These are phyloP conservation scores for Quercus tomentella DNA, from an alignment of 331 rosid species.

Conservation along the genomic window DNA sequence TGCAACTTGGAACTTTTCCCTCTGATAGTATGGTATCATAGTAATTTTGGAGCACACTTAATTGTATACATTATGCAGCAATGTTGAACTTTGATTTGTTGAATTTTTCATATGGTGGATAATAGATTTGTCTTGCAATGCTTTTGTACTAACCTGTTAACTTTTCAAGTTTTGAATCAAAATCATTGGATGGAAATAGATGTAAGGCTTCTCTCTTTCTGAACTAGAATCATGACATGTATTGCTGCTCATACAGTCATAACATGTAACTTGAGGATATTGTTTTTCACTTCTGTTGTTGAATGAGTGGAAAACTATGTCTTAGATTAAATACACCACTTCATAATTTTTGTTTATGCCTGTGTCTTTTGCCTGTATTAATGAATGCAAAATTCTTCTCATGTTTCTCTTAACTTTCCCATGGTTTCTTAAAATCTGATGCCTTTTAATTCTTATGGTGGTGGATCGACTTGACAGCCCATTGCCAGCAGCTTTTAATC, in stretches of 20 bases:
- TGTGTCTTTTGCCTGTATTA: too few relatives aligned
- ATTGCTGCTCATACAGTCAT: not conserved
- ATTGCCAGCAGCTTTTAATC: slow-evolving; percentile 73
- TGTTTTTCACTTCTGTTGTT: not conserved
- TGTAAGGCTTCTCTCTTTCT: not conserved
- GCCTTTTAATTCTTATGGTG: slow-evolving; percentile 17
- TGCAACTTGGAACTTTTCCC: not conserved
- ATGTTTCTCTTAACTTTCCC: not conserved
- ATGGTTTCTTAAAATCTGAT: slow-evolving; percentile 8
- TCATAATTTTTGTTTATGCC: not conserved
- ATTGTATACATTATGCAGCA: not conserved
- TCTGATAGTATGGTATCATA: not conserved
- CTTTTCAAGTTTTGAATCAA: not conserved
- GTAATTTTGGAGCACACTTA: not conserved
- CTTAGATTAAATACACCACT: not conserved
- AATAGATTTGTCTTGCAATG: not conserved
- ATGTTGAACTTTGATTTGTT: not conserved
- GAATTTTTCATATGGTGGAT: not conserved
- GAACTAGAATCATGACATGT: not conserved
- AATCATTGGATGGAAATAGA: not conserved
- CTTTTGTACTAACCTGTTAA: too few relatives aligned
- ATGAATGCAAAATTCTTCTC: not conserved
- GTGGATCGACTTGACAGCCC: slow-evolving; percentile 55
- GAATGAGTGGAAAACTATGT: not conserved
- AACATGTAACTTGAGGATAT: not conserved